Evolutionary conservation across 1,284 basidiomycete genomes (phyloP), one percentile per base, ranked within the genome.

Genomic region (Melampsora americana): DNA sequence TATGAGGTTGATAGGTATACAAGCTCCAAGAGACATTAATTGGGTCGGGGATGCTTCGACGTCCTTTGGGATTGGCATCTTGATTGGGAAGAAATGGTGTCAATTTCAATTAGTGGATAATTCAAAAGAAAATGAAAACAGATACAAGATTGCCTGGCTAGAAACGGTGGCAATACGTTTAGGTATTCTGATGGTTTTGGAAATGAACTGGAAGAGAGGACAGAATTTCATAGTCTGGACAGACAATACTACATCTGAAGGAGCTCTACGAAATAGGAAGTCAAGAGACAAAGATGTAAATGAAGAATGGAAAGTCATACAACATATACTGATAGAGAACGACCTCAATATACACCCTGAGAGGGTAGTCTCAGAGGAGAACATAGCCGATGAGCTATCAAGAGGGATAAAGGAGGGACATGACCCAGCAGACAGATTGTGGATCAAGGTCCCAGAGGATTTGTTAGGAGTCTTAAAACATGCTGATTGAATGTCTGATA

Each of bases 11-110:
- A 67, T 50, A 9, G 11, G 11, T 11, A 11, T 20, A 11, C 20
- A 11, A 48, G 46, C 11, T 11, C 46, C 46, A 48, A 9, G 20
- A 4, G 48, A 68, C 26, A 9, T 48, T 18, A 46, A 32, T 3
- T 68, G 66, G 66, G 28, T 68, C 6, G 66, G 66, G n/a, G 66
- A 68, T 35, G n/a, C 28, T 14, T 56, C 53, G 1, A 69, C 50
- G 16, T 69, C 67, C 16, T 69, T 35, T 32, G 53, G 67, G 2
- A 59, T 69, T 2, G 50, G 2, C n/a, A n/a, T n/a, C n/a, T 1
- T 69, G 7, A 3, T 69, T 18, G 23, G 50, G 2, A 39, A 39
- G 11, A 35, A 32, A 23, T 69, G 50, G 67, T 14, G 26, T 7
- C 67, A 59, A 23, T 69, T 69, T 23, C 32, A 67, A 28, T 46